Conservation (phyloP, 768 basidiomycete genomes). For the Crucibulum laeve region DNA sequence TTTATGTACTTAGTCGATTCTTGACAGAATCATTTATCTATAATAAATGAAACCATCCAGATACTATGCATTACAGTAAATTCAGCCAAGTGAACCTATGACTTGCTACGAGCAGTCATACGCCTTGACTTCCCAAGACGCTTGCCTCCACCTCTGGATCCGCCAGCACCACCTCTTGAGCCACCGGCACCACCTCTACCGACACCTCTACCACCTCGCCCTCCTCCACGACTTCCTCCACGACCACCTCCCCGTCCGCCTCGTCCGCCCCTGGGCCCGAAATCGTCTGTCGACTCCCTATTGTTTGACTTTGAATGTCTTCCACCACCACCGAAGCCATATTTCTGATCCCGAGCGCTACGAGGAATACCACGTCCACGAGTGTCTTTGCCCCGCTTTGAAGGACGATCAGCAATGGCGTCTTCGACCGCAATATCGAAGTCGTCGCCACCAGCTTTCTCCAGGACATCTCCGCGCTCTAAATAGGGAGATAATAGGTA, state of each 20-base stretch:
- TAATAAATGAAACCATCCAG: too few species aligned
- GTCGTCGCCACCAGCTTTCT: slow-evolving; percentile 62
- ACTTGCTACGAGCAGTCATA: slow-evolving; percentile 31
- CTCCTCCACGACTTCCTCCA: slow-evolving; percentile 24
- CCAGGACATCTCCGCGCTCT: slow-evolving; percentile 86
- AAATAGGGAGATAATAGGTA: slow-evolving; percentile 4
- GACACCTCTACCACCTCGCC: slow-evolving; percentile 25
- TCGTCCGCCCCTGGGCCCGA: slow-evolving; percentile 39
- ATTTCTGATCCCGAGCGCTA: slow-evolving; percentile 70
- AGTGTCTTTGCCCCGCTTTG: slow-evolving; percentile 42
- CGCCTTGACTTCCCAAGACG: slow-evolving; percentile 61
- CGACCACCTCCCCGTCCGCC: slow-evolving; percentile 21
- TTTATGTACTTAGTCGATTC: too few species aligned
- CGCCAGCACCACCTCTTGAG: slow-evolving; percentile 13
- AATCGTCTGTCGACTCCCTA: slow-evolving; percentile 73
- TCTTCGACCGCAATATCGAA: slow-evolving; percentile 93
- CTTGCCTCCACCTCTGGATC: slow-evolving; percentile 30
- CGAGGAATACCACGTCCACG: slow-evolving; percentile 50
- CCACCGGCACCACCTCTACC: slow-evolving; percentile 21
- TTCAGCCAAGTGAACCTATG: too few species aligned
- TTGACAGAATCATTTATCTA: too few species aligned
- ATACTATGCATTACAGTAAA: too few species aligned
- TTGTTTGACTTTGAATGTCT: slow-evolving; percentile 80
- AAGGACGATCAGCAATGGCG: slow-evolving; percentile 70
- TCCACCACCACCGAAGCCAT: slow-evolving; percentile 71